These are phyloP conservation scores for Rhodotorula sp. DNA, from an alignment of 1,284 basidiomycete species.

Conservation along the genomic window DNA sequence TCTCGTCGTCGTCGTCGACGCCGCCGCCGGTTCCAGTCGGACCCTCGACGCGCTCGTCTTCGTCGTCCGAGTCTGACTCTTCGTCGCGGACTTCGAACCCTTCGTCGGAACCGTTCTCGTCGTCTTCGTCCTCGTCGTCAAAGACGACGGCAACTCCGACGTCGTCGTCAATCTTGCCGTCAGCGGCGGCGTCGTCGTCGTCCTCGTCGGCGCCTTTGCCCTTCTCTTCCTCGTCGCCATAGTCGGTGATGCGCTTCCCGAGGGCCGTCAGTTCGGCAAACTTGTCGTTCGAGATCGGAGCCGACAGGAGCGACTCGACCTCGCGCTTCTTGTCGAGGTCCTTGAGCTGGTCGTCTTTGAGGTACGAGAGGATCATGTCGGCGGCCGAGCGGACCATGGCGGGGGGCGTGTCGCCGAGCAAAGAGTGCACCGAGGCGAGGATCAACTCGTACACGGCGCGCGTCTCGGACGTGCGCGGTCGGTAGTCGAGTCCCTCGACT, in stretches of 20 bases:
- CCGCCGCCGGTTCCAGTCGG: conserved; percentile 45
- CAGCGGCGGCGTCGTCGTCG: conserved; percentile 64
- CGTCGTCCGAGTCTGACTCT: conserved; percentile 52
- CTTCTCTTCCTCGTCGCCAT: conserved; percentile 78
- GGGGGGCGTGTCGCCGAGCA: conserved; percentile 88
- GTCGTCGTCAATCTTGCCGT: conserved; percentile 67
- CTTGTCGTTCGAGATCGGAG: conserved; percentile 63
- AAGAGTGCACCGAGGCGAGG: conserved; percentile 72
- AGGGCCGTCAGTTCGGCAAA: conserved; percentile 85
- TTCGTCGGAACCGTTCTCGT: conserved; percentile 67
- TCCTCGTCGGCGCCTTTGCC: conserved; percentile 72
- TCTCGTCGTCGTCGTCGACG: conserved; percentile 37
- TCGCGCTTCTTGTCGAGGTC: conserved; percentile 99
- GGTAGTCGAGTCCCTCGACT: conserved; percentile 87
- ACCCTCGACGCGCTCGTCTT: conserved; percentile 48
- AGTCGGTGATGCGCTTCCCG: conserved; percentile 96
- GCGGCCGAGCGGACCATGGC: conserved; percentile 93
- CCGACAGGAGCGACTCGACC: conserved; percentile 74
- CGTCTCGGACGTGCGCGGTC: conserved; percentile 89
- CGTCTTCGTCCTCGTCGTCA: conserved; percentile 91
- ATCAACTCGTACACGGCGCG: conserved; percentile 93
- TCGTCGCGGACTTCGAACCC: conserved; percentile 52
- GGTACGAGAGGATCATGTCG: conserved; percentile 80
- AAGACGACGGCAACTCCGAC: conserved; percentile 90
- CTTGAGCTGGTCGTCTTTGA: conserved; percentile 87